A percentile compares a stretch with the other conserved stretches of the same genome.
Conservation (phyloP, 768 basidiomycete genomes). For the Amanita pallidorosea region DNA sequence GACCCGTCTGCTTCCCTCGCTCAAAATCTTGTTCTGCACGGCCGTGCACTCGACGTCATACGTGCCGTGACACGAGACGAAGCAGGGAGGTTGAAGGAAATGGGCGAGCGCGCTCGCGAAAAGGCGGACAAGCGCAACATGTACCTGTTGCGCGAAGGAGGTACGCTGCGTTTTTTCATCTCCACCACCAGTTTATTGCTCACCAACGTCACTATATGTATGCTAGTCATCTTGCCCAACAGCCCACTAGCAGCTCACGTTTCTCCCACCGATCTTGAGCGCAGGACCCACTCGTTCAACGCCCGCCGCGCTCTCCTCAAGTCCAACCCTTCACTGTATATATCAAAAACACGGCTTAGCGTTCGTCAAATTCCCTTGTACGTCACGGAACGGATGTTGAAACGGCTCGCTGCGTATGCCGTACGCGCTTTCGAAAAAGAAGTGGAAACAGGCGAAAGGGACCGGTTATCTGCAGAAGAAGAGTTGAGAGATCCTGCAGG, state of each 20-base stretch:
- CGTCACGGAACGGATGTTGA: slow-evolving; percentile 82
- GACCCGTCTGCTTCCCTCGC: slow-evolving; percentile 86
- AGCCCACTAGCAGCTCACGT: slow-evolving; percentile 69
- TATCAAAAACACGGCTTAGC: slow-evolving; percentile 90
- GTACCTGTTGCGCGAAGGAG: slow-evolving; percentile 93
- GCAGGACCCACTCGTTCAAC: slow-evolving; percentile 77
- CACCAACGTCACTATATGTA: too few relatives aligned
- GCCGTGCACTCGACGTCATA: slow-evolving; percentile 84
- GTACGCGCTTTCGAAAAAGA: slow-evolving; percentile 72
- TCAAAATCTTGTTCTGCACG: slow-evolving; percentile 78
- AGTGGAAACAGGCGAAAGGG: slow-evolving; percentile 49
- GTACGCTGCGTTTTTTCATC: slow-evolving; percentile 29
- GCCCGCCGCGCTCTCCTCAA: slow-evolving; percentile 75
- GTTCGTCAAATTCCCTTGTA: slow-evolving; percentile 88
- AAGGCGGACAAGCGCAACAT: slow-evolving; percentile 94
- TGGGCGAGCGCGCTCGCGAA: slow-evolving; percentile 72
- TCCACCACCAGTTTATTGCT: neutral
- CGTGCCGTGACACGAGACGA: slow-evolving; percentile 86
- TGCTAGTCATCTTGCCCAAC: slow-evolving; percentile 89
- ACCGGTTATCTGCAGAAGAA: slow-evolving; percentile 55
- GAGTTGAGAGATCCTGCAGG: slow-evolving; percentile 45
- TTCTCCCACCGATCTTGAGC: slow-evolving; percentile 69
- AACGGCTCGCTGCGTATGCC: slow-evolving; percentile 78
- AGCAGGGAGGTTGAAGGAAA: slow-evolving; percentile 82
- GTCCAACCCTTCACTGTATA: slow-evolving; percentile 87